phyloP scores from a whole-genome alignment of 768 basidiomycete species.

The Naematelia encephala region DNA sequence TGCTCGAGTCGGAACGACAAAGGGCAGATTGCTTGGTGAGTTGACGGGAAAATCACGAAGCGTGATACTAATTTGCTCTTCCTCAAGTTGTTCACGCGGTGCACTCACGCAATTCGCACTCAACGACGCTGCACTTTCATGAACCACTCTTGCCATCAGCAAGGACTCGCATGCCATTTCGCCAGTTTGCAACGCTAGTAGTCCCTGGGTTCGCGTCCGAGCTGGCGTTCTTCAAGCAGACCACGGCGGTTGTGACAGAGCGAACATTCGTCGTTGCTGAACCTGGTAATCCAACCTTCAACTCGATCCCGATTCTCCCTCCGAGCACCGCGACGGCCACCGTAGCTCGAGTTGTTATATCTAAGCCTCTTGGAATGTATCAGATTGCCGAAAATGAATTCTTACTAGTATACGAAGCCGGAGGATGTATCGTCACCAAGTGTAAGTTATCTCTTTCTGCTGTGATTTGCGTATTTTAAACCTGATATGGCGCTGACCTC shows the following conservation, averaged over 20 bases:
- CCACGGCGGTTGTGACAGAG: constrained; percentile 36
- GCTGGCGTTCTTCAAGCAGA: constrained; percentile 41
- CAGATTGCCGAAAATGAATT: constrained; percentile 46
- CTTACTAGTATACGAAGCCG: constrained; percentile 39
- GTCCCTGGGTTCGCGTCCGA: constrained; percentile 40
- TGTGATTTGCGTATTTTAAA: no score
- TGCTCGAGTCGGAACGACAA: constrained; percentile 33
- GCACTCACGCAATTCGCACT: constrained; percentile 32
- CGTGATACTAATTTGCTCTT: not conserved
- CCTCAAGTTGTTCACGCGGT: constrained; percentile 27
- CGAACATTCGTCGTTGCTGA: constrained; percentile 42
- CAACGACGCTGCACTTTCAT: constrained; percentile 29
- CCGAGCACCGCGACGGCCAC: constrained; percentile 12
- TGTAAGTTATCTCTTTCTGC: constrained; percentile 21
- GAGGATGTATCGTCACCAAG: constrained; percentile 44
- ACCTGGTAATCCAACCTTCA: constrained; percentile 39
- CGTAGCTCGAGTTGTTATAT: constrained; percentile 13
- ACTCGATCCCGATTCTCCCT: constrained; percentile 31
- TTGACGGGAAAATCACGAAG: not conserved
- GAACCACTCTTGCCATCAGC: constrained; percentile 27
- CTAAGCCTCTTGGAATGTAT: constrained; percentile 39
- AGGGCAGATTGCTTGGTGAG: constrained; percentile 35
- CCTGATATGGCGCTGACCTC: constrained; percentile 8
- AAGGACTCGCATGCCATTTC: constrained; percentile 14
- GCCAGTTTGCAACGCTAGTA: constrained; percentile 27